Base-by-base conservation (phyloP, 1,284 basidiomycete species). In the Ceraceosorus bombacis region DNA sequence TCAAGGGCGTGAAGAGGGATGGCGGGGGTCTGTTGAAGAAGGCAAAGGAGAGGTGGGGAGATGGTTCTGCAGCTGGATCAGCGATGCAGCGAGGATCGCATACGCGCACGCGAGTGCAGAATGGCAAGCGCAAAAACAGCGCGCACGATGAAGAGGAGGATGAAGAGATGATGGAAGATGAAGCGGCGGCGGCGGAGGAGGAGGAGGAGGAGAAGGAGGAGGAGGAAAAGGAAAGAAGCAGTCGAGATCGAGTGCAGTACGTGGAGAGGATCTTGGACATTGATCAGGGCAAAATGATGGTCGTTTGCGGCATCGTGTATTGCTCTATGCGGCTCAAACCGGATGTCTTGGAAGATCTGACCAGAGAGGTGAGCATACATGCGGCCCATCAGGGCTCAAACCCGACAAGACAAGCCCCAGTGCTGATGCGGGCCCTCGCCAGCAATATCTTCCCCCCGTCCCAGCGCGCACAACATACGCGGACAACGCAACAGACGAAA, bases 251-350 rank as follows among this genome's bases (percentile, higher is more conserved):
- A 92, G 0, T 27, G 27, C 79, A 83, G 6, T 83, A 88, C 46
- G 84, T 95, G 27, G 84, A 87, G 13, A 83, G 92, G 41, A 89
- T 97, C 5, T 84, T 98, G 4, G 93, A 98, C 60, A 86, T 98
- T 4, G 81, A 86, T 54, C 88, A 89, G 70, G 87, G 87, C 0
- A 82, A 88, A 67, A 80, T 94, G 55, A 95, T 90, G 78, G 96
- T 88, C 78, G 84, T 98, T 63, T 82, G 95, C 60, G 94, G 94
- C 2, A 98, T 94, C 0, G 85, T 97, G 1, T 99, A 97, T 78
- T 87, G 95, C 84, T 89, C 95, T 64, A 97, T 98, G 95, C 89
- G 89, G 4, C 82, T 96, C 59, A 99, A 99, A 77, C 94, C 94
- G 0, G 96, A 97, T 71, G 89, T 99, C 10, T 83, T 99, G 58